Evolutionary conservation across 805 yeast species (phyloP).

Genomic region (Helenozyma baotianmanensis): DNA sequence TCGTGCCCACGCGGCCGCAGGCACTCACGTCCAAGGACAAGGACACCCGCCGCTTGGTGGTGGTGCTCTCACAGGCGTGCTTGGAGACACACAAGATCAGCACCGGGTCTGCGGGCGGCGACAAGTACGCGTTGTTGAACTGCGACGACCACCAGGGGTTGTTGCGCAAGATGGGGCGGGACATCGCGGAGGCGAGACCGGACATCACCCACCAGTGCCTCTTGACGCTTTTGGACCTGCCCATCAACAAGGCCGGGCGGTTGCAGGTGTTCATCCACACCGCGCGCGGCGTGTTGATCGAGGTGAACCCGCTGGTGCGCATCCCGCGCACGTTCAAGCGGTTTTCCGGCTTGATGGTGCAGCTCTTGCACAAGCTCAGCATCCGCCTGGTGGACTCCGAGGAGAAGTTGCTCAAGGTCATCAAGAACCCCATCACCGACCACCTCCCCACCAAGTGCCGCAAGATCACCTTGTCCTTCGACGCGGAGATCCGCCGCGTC

Average conservation of each 20-base stretch:
- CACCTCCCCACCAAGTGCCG: conserved; percentile 95
- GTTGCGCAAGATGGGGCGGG: conserved; percentile 92
- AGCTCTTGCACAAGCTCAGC: conserved; percentile 83
- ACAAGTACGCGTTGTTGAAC: conserved; percentile 87
- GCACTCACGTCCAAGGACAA: conserved; percentile 82
- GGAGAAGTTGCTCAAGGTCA: conserved; percentile 88
- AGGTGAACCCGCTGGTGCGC: conserved; percentile 93
- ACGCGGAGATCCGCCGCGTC: conserved; percentile 81
- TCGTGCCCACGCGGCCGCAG: conserved; percentile 84
- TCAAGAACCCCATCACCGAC: conserved; percentile 95
- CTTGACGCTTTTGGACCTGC: conserved; percentile 91
- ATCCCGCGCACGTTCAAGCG: conserved; percentile 98
- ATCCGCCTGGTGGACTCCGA: conserved; percentile 94
- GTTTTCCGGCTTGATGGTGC: conserved; percentile 97
- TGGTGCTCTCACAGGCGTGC: conserved; percentile 94
- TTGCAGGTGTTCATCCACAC: conserved; percentile 96
- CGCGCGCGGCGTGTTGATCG: conserved; percentile 89
- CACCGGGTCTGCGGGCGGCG: conserved; percentile 69
- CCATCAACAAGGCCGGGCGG: conserved; percentile 95
- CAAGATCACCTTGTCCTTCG: conserved; percentile 86
- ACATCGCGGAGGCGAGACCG: conserved; percentile 98
- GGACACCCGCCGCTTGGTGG: conserved; percentile 78
- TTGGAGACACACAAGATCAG: conserved; percentile 90
- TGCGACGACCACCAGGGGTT: conserved; percentile 99
- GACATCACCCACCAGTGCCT: conserved; percentile 98